Evolutionary conservation across 768 basidiomycete species (phyloP).

Genomic region (Trametes villosa): DNA sequence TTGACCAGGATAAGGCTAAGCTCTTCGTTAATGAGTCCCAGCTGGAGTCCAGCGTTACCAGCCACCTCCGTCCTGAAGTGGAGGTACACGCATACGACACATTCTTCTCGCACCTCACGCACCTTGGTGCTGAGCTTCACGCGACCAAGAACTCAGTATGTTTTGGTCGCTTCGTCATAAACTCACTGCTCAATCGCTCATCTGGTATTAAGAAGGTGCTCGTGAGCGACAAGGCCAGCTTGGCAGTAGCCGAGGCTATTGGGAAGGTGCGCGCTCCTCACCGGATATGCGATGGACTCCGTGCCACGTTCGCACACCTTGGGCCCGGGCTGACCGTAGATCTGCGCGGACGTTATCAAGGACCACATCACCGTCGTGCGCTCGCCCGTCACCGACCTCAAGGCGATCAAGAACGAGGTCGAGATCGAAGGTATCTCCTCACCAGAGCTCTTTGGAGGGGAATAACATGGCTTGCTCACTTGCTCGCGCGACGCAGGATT

Average conservation of each 20-base stretch:
- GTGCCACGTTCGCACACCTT: not conserved
- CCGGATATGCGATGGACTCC: not conserved
- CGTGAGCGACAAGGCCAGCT: conserved; percentile 75
- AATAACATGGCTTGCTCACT: not conserved
- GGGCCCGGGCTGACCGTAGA: conserved; percentile 27
- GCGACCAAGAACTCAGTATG: conserved; percentile 38
- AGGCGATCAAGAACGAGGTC: conserved; percentile 76
- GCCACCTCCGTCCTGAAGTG: conserved; percentile 61
- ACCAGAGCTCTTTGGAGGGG: not conserved
- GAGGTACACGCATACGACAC: conserved; percentile 70
- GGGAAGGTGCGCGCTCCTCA: conserved; percentile 53
- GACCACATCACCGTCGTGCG: conserved; percentile 62
- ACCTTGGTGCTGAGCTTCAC: conserved; percentile 44
- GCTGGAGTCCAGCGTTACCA: conserved; percentile 50
- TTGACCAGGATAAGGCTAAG: conserved; percentile 57
- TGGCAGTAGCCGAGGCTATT: conserved; percentile 82
- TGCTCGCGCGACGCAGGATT: conserved; percentile 64
- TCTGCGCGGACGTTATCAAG: conserved; percentile 40
- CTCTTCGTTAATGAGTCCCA: conserved; percentile 71
- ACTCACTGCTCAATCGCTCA: too few species aligned
- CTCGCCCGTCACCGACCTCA: conserved; percentile 80
- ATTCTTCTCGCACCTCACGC: conserved; percentile 67
- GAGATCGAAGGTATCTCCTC: conserved; percentile 61
- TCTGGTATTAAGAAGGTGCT: conserved; percentile 65
- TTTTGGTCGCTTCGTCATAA: not conserved